A percentile compares a stretch with the other conserved stretches of the same genome.
Evolutionary conservation across 106 monocot species (phyloP).

Genomic region (Dioscorea dumetorum): DNA sequence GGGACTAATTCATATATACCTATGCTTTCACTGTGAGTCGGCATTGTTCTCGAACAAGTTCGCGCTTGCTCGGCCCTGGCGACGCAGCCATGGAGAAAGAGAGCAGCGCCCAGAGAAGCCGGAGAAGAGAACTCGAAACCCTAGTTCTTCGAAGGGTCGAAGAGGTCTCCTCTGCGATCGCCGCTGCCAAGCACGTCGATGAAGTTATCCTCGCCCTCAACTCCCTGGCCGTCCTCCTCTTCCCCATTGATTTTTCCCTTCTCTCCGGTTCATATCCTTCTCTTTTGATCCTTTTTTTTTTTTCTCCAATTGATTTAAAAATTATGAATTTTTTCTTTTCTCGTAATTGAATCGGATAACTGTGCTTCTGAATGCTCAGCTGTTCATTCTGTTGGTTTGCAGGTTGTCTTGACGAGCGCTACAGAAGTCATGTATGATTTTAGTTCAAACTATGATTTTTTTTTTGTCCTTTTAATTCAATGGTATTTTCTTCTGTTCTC

Average conservation of each 20-base stretch:
- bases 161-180: constrained; percentile 41
- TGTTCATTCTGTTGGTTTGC: constrained; percentile 12
- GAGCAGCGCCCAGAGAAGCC: not conserved
- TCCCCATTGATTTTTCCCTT: constrained; percentile 60
- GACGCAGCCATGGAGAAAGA: constrained; percentile 12
- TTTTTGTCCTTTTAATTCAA: too few relatives aligned
- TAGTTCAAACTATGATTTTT: too few relatives aligned
- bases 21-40: too few relatives aligned
- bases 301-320: not conserved
- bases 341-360: not conserved
- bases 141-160: constrained; percentile 40
- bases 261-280: constrained; percentile 29
- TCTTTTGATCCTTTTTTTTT: not conserved
- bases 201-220: constrained; percentile 81
- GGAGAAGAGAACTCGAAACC: constrained; percentile 28
- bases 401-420: constrained; percentile 40
- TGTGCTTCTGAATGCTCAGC: not conserved
- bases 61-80: too few relatives aligned
- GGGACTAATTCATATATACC: too few relatives aligned
- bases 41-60: not conserved
- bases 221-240: constrained; percentile 63
- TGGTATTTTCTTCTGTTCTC: too few relatives aligned
- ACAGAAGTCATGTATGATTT: constrained; percentile 37
- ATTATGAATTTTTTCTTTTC: not conserved
- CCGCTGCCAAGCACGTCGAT: constrained; percentile 43